Evolutionary conservation across 257 asterid species (phyloP), one percentile per base, ranked within the genome.

Genomic region (Scutellaria barbata): DNA sequence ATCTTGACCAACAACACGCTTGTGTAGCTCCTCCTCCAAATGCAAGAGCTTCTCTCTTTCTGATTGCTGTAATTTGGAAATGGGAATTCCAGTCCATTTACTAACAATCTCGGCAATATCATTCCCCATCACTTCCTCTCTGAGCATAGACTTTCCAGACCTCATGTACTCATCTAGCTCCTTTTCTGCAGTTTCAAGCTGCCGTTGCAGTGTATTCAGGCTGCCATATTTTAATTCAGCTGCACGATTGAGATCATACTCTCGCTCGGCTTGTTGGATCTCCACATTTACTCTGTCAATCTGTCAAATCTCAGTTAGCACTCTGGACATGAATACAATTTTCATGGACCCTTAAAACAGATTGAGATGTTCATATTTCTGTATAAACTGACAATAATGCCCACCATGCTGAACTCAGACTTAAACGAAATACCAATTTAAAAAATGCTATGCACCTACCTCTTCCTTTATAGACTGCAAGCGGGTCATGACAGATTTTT

Each of bases 231-330:
- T 93, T 70, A 93, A 77, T 77, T 93, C 98, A 25, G 98, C 98
- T 13, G 98, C 98, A 66, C 97, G 97, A 59, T 90, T 93, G 76
- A 93, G 97, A 74, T 93, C 96, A 58, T 90, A 93, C 67, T 93
- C 98, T 52, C 98, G 81, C 82, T 93, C 98, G 10, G 98, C 98
- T 78, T 89, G 96, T 84, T 90, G 96, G 79, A 93, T 90, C 92
- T 93, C 98, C 48, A 93, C 83, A 80, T 93, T 93, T 43, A 93
- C 95, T 77, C 98, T 85, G 85, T 93, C 98, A 69, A 90, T 86
- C 98, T 89, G 88, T 63, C 50, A 75, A 58, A 68, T 41, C 33
- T 48, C 16, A 61, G 77, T 75, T 63, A 79, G 76, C 51, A 64
- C 68, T 39, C 18, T 7, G 47, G 18, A 63, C 48, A 80, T 48